Base-by-base conservation (phyloP, 345 rosid genomes). In the Boechera retrofracta region DNA sequence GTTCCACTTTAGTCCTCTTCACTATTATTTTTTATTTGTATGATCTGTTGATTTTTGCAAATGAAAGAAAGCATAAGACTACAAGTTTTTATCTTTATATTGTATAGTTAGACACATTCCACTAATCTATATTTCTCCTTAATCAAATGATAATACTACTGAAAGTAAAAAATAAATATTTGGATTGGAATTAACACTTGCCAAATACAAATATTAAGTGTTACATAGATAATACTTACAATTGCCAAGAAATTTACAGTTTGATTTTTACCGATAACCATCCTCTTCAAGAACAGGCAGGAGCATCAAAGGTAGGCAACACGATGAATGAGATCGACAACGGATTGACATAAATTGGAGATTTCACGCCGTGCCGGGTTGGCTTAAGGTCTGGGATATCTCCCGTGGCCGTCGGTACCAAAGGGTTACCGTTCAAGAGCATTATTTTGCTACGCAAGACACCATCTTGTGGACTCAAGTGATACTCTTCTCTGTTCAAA, bases 401-500 rank as follows among this genome's bases (percentile, higher is more conserved):
- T 67, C 89, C 86, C 1, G 80, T 72, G 52, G 4, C 72, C 0
- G 89, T 80, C 1, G 88, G 88, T 82, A 79, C 73, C 72, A 94
- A 41, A 2, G 96, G 96, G 4, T 79, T 54, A 65, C 96, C 97
- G n/a, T 94, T 94, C 21, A 92, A 89, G 60, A 94, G 70, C 90
- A 89, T 83, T 21, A 87, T 85, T 79, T 80, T 83, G 85, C 97
- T 92, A 39, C 55, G 84, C 63, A 94, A 83, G 81, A 84, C 72
- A 13, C 92, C 89, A 7, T 86, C 80, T 85, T 86, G 83, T 0
- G 98, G 91, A 64, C 92, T 89, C 69, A 94, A 82, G 79, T 90
- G 93, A 74, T 94, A 94, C 83, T 94, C 98, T 81, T 94, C 98
- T 79, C 98, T 84, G 67, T 68, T 71, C 61, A 85, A 33, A 35